Base-by-base conservation (phyloP, 2,329 filamentous ascomycete species). In the Alternaria longipes region DNA sequence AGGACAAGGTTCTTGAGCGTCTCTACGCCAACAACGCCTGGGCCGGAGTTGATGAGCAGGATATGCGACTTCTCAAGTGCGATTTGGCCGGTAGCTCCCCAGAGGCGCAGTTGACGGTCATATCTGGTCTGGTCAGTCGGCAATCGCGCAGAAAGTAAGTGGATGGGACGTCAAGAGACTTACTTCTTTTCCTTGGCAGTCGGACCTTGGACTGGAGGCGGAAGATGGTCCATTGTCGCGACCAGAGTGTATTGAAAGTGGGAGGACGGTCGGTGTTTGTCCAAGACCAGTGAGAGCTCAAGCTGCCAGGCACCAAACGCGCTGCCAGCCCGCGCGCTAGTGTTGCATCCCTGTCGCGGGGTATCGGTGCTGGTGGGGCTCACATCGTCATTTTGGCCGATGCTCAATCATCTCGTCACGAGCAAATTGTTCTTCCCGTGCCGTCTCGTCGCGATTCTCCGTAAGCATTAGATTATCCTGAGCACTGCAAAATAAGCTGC, bases 1-100 rank as follows among this genome's bases (percentile, higher is more conserved):
- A 99, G 83, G 3, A 99, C 92, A n/a, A 99, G 87, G 76, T 99
- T 99, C 84, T 99, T 99, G 63, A 99, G 85, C 0, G 94, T 90
- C 80, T 99, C 95, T 12, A 96, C 86, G 14, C 94, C 95, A 34
- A 93, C 91, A 2, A 93, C 91, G 9, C 94, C 94, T n/a, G 90
- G 82, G 2, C 93, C 91, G 1, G 91, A 92, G 79, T 97, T 97
- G 62, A 99, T 83, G 5, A 99, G 85, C 12, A 98, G 86, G n/a
- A 99, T 90, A 69, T 96, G 91, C 22, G 95, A 92, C 58, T 93
- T 89, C 79, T 99, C 96, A 2, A 99, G 85, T 16, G 94, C 94
- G 68, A 90, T 86, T 78, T 99, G 95, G 18, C 95, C 95, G 52
- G 88, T 92, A 42, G 94, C 93, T 63, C 94, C 96, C 95, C 95